These are phyloP conservation scores for Xylaria acuta DNA, from an alignment of 495 filamentous ascomycete species.

Conservation along the genomic window DNA sequence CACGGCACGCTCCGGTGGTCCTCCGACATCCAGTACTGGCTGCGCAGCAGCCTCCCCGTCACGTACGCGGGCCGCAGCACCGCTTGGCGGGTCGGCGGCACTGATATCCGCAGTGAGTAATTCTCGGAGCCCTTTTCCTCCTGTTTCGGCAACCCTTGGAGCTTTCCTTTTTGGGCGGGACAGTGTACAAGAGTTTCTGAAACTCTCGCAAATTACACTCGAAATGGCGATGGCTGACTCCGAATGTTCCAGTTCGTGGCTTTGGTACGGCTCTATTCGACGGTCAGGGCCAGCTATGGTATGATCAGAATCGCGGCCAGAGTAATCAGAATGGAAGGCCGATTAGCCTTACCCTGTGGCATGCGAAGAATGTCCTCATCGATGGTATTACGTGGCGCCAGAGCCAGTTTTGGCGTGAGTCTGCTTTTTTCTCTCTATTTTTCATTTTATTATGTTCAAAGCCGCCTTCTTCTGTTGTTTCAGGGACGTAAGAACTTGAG, in stretches of 20 bases:
- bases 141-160: not conserved
- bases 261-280: constrained; percentile 50
- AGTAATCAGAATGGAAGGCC: constrained; percentile 48
- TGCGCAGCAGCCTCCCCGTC: constrained; percentile 42
- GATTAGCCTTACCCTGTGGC: constrained; percentile 43
- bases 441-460: not conserved
- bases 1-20: constrained; percentile 41
- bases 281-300: constrained; percentile 53
- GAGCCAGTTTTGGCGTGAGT: constrained; percentile 51
- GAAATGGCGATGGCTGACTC: not conserved
- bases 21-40: constrained; percentile 43
- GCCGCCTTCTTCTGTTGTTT: not conserved
- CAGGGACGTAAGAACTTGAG: not conserved
- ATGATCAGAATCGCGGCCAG: constrained; percentile 44
- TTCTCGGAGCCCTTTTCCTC: not conserved
- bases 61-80: constrained; percentile 48
- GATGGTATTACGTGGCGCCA: constrained; percentile 52
- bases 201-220: not conserved
- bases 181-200: not conserved
- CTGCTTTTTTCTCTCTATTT: not conserved
- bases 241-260: constrained; percentile 34
- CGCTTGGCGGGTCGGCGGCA: constrained; percentile 50
- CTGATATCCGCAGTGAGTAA: constrained; percentile 35
- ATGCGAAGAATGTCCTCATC: constrained; percentile 45
- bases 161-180: not conserved